Conservation (phyloP, 2,329 filamentous ascomycete genomes). For the Talaromyces funiculosus region DNA sequence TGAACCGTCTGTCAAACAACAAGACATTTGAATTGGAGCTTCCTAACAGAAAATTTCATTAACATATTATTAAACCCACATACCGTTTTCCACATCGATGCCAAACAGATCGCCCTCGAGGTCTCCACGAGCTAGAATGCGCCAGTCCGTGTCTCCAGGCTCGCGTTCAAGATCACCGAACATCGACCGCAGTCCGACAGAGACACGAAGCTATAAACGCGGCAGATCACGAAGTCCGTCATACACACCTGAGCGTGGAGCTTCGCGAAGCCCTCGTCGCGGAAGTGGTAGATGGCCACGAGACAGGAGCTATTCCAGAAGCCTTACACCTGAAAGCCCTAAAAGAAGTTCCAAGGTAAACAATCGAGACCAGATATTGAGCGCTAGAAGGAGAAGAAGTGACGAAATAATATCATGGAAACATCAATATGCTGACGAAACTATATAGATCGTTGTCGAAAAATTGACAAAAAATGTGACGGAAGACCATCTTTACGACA, state of each 20-base stretch:
- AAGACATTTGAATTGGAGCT: background rate
- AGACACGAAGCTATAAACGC: conserved; percentile 24
- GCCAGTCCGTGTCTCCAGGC: conserved; percentile 32
- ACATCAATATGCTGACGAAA: background rate
- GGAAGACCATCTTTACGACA: conserved; percentile 79
- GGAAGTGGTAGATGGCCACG: conserved; percentile 35
- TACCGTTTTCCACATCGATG: background rate
- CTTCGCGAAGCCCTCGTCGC: conserved; percentile 36
- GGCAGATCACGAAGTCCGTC: conserved; percentile 27
- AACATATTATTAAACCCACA: background rate
- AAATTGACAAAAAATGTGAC: conserved; percentile 94
- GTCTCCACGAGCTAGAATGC: conserved; percentile 21
- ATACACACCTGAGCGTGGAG: conserved; percentile 23
- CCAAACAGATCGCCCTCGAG: conserved; percentile 17
- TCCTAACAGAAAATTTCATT: background rate
- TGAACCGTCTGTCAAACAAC: background rate
- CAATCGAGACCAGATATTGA: background rate
- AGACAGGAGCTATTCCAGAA: conserved; percentile 34
- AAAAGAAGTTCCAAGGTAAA: conserved; percentile 23
- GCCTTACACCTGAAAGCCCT: conserved; percentile 24
- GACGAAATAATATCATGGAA: background rate
- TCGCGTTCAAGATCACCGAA: conserved; percentile 27
- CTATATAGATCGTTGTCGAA: conserved; percentile 84
- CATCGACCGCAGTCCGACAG: conserved; percentile 24
- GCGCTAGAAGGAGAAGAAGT: background rate